phyloP scores from a whole-genome alignment of 2,329 filamentous ascomycete species.

The Plenodomus tracheiphilus region DNA sequence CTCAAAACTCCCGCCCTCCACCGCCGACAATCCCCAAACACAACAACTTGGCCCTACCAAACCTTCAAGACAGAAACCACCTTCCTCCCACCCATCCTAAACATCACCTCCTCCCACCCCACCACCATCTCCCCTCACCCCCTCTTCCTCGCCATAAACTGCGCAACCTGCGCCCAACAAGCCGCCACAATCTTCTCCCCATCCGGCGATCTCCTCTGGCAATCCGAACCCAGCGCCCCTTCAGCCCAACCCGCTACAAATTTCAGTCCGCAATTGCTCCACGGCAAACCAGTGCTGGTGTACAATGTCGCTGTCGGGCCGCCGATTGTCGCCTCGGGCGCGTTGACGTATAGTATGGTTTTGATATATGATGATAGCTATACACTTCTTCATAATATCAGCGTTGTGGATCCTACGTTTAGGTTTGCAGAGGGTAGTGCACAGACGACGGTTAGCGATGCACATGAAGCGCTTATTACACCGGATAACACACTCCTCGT shows the following conservation, averaged over 20 bases:
- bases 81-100: slow-evolving; percentile 7
- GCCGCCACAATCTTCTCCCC: slow-evolving; percentile 7
- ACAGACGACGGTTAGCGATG: slow-evolving; percentile 10
- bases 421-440: background rate
- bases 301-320: too few relatives aligned
- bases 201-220: too few relatives aligned
- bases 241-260: too few relatives aligned
- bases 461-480: slow-evolving; percentile 13
- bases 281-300: too few relatives aligned
- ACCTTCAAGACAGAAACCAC: slow-evolving; percentile 9
- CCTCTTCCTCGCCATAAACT: slow-evolving; percentile 8
- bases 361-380: slow-evolving; percentile 3
- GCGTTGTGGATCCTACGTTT: background rate
- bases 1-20: too few relatives aligned
- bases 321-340: too few relatives aligned
- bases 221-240: too few relatives aligned
- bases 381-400: slow-evolving; percentile 9
- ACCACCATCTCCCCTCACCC: slow-evolving; percentile 1
- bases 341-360: too few relatives aligned
- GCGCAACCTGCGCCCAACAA: background rate
- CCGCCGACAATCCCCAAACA: background rate
- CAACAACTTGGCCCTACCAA: slow-evolving; percentile 9
- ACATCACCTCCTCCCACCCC: slow-evolving; percentile 2
- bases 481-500: slow-evolving; percentile 10
- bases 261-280: too few relatives aligned